Base-by-base conservation (phyloP, 2,329 filamentous ascomycete species). In the Coleophoma crateriformis region DNA sequence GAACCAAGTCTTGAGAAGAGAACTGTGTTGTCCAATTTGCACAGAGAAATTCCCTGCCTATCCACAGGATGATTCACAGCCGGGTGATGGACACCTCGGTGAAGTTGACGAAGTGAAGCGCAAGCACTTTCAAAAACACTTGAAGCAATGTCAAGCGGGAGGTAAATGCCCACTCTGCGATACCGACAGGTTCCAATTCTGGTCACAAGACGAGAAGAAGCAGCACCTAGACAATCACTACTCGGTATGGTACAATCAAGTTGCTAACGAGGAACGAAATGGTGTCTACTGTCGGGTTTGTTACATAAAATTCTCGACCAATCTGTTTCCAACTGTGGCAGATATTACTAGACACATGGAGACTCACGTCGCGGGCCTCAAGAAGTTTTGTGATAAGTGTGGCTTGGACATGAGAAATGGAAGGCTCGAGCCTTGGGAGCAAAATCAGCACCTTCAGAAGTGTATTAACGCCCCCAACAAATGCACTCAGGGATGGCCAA, bases 111-210 rank as follows among this genome's bases (percentile, higher is more conserved):
- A 45, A 4, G 47, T 57, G 2, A 47, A 55, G 12, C 58, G 53
- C 10, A 33, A 38, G 2, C 61, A 63, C 47, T 56, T 47, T 32
- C 39, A 48, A 34, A 19, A 49, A 20, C 60, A 62, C 47, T 33
- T 38, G 8, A 34, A 59, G 7, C 52, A 54, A n/a, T 38, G 61
- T 7, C 47, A 52, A 11, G 49, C 46, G 12, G 55, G 42, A 27
- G 57, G 57, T 0, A 47, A 49, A 40, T 64, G 61, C 43, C 58
- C 59, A 14, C 48, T 58, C 3, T 64, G 61, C 45, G 57, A 49
- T n/a, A 50, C 38, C 13, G 45, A 55, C 8, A 45, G 53, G 4
- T 62, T 58, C 56, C 45, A 45, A 0, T 52, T 58, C 20, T 56
- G 58, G 55, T 50, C 47, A 15, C 47, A 41, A n/a, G 47, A 53